Evolutionary conservation across 345 rosid genomes (phyloP).

Genomic region (Streptanthus diversifolius): DNA sequence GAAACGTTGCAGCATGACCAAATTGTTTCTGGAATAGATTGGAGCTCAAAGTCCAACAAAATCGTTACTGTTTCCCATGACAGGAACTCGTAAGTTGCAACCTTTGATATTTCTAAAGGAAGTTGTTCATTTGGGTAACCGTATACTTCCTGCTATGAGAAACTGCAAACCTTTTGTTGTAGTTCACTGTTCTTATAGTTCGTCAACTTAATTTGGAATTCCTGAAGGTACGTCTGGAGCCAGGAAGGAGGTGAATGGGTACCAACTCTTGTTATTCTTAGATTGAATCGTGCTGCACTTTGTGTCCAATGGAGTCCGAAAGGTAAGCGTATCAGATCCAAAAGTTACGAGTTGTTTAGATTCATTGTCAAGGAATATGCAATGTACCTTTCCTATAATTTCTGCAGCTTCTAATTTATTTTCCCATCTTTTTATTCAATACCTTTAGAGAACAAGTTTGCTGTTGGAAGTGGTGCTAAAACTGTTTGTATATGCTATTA

Average conservation of each 20-base stretch:
- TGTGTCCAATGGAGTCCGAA: conserved; percentile 96
- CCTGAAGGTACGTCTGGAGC: conserved; percentile 84
- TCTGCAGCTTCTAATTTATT: conserved; percentile 6
- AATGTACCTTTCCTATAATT: not conserved
- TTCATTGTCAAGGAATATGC: not conserved
- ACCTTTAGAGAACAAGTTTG: conserved; percentile 86
- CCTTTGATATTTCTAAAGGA: conserved; percentile 1
- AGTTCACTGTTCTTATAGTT: conserved; percentile 18
- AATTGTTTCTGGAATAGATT: conserved; percentile 93
- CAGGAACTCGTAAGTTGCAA: conserved; percentile 82
- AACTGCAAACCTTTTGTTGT: not conserved
- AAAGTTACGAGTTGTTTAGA: not conserved
- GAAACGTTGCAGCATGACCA: conserved; percentile 80
- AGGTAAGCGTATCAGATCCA: conserved; percentile 45
- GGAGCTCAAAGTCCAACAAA: conserved; percentile 80
- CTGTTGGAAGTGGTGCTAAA: conserved; percentile 99
- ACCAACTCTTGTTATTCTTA: conserved; percentile 92
- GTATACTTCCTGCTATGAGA: not conserved
- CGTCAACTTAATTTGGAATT: not conserved
- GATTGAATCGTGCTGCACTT: conserved; percentile 96
- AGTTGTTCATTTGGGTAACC: not conserved
- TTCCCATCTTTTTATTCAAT: conserved; percentile 11
- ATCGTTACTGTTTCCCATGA: conserved; percentile 92
- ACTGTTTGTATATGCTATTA: conserved; percentile 96
- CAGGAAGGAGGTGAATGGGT: conserved; percentile 88